These are phyloP conservation scores for Chytriomyces hyalinus DNA, from an alignment of 192 early-diverging fungal genomes.

Conservation along the genomic window DNA sequence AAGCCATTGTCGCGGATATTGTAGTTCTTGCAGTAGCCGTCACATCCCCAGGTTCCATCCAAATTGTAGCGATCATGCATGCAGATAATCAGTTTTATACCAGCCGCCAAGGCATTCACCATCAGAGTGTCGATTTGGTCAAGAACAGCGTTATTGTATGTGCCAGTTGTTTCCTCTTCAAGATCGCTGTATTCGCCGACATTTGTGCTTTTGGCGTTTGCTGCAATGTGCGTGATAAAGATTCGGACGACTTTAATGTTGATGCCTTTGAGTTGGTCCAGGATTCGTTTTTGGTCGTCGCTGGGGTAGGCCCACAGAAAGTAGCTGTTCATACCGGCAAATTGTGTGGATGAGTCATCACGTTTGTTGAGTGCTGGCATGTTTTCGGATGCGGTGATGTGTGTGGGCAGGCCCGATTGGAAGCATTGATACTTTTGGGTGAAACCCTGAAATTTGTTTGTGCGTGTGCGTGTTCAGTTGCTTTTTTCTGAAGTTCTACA, in stretches of 20 bases:
- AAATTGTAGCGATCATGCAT: conserved; percentile 36
- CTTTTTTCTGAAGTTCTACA: not conserved
- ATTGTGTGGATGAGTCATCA: not conserved
- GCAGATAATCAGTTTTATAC: conserved; percentile 27
- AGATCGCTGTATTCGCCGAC: conserved; percentile 12
- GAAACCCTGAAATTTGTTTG: not conserved
- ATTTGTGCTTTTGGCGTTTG: conserved; percentile 27
- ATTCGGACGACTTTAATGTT: conserved; percentile 26
- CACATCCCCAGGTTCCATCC: conserved; percentile 32
- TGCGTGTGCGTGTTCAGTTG: not conserved
- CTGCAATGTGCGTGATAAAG: conserved; percentile 25
- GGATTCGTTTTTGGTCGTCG: conserved; percentile 23
- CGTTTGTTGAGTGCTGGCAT: too few relatives aligned
- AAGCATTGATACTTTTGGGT: not conserved
- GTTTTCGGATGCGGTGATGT: not conserved
- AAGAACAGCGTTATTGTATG: conserved; percentile 30
- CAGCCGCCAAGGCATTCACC: not conserved
- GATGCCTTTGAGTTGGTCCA: not conserved
- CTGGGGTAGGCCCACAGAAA: conserved; percentile 6
- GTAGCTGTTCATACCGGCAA: conserved; percentile 34
- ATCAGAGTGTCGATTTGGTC: conserved; percentile 30
- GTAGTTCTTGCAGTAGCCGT: conserved; percentile 30
- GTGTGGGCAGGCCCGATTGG: not conserved
- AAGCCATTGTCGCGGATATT: not conserved
- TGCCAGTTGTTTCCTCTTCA: conserved; percentile 20